A percentile compares a stretch with the other conserved stretches of the same genome.
Evolutionary conservation across 345 rosid species (phyloP).

Genomic region (Eucalyptus cladocalyx): DNA sequence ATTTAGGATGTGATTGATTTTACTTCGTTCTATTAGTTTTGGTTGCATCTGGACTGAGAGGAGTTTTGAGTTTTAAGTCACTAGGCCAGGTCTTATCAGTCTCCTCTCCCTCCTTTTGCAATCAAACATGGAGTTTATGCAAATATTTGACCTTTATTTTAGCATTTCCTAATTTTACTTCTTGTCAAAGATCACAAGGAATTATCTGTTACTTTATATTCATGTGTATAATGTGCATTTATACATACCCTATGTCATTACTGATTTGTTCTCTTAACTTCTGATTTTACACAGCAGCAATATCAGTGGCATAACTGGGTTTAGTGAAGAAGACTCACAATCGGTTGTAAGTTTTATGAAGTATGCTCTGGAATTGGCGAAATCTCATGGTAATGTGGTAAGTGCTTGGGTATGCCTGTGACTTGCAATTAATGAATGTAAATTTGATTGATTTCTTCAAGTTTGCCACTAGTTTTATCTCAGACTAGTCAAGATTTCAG

Average conservation of each 20-base stretch:
- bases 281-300: constrained; percentile 25
- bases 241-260: neutral
- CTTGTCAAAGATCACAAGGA: neutral
- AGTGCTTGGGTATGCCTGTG: neutral
- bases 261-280: neutral
- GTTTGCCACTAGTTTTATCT: neutral
- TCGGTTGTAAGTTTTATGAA: constrained; percentile 51
- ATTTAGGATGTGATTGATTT: neutral
- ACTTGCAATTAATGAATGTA: neutral
- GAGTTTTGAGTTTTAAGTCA: neutral
- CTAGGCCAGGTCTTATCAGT: neutral
- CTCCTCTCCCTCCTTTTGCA: neutral
- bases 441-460: neutral
- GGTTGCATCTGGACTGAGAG: neutral
- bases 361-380: constrained; percentile 44
- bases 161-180: neutral
- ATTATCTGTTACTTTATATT: neutral
- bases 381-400: constrained; percentile 45
- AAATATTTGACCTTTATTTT: neutral
- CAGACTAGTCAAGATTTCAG: neutral
- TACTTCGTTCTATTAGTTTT: neutral
- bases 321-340: constrained; percentile 46
- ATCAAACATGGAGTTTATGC: neutral
- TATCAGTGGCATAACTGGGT: constrained; percentile 73
- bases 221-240: neutral